Conservation (phyloP, 805 yeast genomes). For the Cyberlindnera mrakii region DNA sequence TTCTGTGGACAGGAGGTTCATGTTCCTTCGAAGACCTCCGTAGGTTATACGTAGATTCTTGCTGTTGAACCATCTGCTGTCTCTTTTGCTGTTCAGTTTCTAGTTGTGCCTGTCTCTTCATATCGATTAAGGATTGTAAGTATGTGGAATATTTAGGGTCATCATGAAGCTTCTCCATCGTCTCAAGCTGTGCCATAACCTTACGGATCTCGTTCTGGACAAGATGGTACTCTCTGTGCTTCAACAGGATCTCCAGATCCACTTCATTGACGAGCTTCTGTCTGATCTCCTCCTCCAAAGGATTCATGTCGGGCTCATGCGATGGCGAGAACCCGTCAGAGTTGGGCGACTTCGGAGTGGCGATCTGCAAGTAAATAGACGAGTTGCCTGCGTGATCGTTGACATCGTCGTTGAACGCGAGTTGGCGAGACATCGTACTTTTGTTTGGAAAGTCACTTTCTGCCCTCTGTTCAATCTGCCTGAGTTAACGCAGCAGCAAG, state of each 20-base stretch:
- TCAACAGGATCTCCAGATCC: slow-evolving; percentile 54
- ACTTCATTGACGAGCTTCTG: slow-evolving; percentile 37
- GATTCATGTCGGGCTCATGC: slow-evolving; percentile 10
- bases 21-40: slow-evolving; percentile 10
- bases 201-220: slow-evolving; percentile 50
- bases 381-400: background rate
- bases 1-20: slow-evolving; percentile 28
- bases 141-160: slow-evolving; percentile 30
- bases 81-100: slow-evolving; percentile 6
- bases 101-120: slow-evolving; percentile 17
- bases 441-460: background rate
- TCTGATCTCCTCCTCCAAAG: slow-evolving; percentile 21
- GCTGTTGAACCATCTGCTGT: background rate
- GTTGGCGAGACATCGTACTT: background rate
- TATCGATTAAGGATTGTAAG: slow-evolving; percentile 33
- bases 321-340: slow-evolving; percentile 27
- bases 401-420: background rate
- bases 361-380: slow-evolving; percentile 29
- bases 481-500: too few species aligned
- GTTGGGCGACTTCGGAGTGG: slow-evolving; percentile 39
- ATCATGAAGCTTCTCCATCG: slow-evolving; percentile 38
- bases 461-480: too few species aligned
- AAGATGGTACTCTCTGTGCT: slow-evolving; percentile 47
- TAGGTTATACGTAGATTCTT: slow-evolving; percentile 6
- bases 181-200: slow-evolving; percentile 51